Evolutionary conservation across 306 rosid genomes (phyloP), one percentile per base, ranked within the genome.

Genomic region (Sicyos baderoa): DNA sequence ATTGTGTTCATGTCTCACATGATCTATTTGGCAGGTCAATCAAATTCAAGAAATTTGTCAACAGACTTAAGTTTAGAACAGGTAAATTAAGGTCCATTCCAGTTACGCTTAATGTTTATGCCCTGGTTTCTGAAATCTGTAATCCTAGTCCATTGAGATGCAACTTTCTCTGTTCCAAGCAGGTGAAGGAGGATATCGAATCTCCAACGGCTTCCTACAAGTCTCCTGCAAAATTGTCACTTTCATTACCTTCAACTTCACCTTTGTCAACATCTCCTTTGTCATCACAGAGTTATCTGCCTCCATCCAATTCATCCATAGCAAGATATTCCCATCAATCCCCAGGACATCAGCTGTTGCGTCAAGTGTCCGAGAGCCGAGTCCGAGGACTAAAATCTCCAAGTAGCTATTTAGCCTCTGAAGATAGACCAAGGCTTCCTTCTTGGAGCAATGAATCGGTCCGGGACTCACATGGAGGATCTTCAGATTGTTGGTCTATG

Each of bases 401-500:
- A 13, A 84, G 54, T 58, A 74, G 85, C 82, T 84, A 86, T 88
- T 85, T 92, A 35, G 77, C 86, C 66, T 91, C 88, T 50, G 97
- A 89, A 75, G 97, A 90, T 69, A 87, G 95, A 78, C 84, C 82
- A 60, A 87, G 89, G 52, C 85, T 84, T 69, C 86, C 96, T 19
- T 80, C 82, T 71, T 82, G 89, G 84, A 89, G 96, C 84, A 89
- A 91, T 42, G 96, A 91, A 73, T 77, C 86, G 32, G 84, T 85
- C 53, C 76, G 85, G 44, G 88, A 88, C 57, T 91, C 96, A 60
- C 89, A 84, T 48, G 84, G 84, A 4, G 96, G 90, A 17, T 91
- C 96, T 13, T 91, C 97, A 37, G 97, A 91, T 76, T 91, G 96
- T 61, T 91, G 96, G 97, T 91, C 97, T 64, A 82, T 89, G 88